Conservation (phyloP, 768 basidiomycete genomes). For the Tulasnella sp. region DNA sequence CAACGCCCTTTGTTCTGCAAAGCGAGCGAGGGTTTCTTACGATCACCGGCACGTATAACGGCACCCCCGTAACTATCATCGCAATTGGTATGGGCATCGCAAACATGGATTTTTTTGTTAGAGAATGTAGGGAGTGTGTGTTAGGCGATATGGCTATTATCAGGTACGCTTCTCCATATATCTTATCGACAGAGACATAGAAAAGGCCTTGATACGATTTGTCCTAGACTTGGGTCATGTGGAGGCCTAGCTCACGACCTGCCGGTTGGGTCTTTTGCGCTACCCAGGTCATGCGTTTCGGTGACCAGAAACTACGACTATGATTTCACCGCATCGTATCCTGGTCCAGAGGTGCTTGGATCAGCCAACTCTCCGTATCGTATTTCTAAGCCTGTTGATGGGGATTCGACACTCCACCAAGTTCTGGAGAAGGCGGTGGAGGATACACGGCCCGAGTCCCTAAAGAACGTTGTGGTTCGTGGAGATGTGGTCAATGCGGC, state of each 20-base stretch:
- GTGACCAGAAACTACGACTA: constrained; percentile 67
- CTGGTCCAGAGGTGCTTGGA: background rate
- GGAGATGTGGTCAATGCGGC: constrained; percentile 52
- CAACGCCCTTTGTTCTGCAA: constrained; percentile 38
- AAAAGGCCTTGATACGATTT: background rate
- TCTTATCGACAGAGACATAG: constrained; percentile 1
- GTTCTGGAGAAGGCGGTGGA: background rate
- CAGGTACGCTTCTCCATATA: constrained; percentile 26
- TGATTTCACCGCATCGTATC: constrained; percentile 39
- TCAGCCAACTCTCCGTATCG: constrained; percentile 39
- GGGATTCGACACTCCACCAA: background rate
- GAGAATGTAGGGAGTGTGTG: constrained; percentile 64
- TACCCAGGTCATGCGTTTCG: constrained; percentile 55
- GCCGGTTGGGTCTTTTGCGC: constrained; percentile 62
- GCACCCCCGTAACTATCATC: constrained; percentile 53
- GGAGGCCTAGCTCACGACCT: constrained; percentile 49
- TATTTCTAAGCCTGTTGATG: constrained; percentile 48
- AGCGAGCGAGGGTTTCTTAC: constrained; percentile 70
- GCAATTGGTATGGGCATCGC: constrained; percentile 76
- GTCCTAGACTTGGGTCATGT: constrained; percentile 62
- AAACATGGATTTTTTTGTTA: constrained; percentile 77
- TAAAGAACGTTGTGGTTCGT: constrained; percentile 33
- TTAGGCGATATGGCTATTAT: constrained; percentile 46
- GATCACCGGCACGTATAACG: constrained; percentile 52
- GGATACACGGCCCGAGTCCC: constrained; percentile 23